Percentiles rank a stretch among this genome's conserved stretches.
These are phyloP conservation scores for Butyriboletus loyo DNA, from an alignment of 768 basidiomycete genomes.

Conservation along the genomic window DNA sequence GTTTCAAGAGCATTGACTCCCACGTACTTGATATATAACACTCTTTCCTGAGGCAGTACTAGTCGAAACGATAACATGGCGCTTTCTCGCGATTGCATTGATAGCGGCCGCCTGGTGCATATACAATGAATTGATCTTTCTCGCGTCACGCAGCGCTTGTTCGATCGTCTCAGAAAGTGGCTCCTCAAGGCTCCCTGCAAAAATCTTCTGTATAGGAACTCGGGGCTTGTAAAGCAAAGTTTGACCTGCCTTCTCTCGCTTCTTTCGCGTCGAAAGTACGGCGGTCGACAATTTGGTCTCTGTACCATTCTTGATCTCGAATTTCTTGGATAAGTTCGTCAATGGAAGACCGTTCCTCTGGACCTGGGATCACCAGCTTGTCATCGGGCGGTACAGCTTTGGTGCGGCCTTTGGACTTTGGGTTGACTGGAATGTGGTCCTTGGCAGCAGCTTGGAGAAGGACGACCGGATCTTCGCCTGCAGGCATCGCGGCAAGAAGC, in stretches of 20 bases:
- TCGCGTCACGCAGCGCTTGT: slow-evolving; percentile 52
- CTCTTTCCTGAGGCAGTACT: slow-evolving; percentile 90
- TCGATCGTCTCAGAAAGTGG: slow-evolving; percentile 56
- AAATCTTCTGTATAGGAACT: background rate
- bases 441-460: slow-evolving; percentile 65
- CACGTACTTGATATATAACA: slow-evolving; percentile 75
- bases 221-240: background rate
- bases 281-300: slow-evolving; percentile 61
- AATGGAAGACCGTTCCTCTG: slow-evolving; percentile 56
- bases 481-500: slow-evolving; percentile 52
- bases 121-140: slow-evolving; percentile 66
- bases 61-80: slow-evolving; percentile 84
- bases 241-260: slow-evolving; percentile 46
- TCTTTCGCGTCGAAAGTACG: slow-evolving; percentile 52
- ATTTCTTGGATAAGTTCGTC: slow-evolving; percentile 57
- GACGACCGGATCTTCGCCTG: slow-evolving; percentile 44
- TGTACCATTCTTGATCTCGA: slow-evolving; percentile 59
- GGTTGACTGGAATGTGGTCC: slow-evolving; percentile 70
- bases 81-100: slow-evolving; percentile 51
- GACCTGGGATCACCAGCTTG: slow-evolving; percentile 33
- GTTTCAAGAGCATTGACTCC: background rate
- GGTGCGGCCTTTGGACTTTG: slow-evolving; percentile 23
- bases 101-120: slow-evolving; percentile 71
- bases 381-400: slow-evolving; percentile 1
- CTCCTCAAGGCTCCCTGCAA: slow-evolving; percentile 46